A percentile compares a stretch with the other conserved stretches of the same genome.
Conservation (phyloP, 2,329 filamentous ascomycete genomes). For the Colletotrichum musicola region DNA sequence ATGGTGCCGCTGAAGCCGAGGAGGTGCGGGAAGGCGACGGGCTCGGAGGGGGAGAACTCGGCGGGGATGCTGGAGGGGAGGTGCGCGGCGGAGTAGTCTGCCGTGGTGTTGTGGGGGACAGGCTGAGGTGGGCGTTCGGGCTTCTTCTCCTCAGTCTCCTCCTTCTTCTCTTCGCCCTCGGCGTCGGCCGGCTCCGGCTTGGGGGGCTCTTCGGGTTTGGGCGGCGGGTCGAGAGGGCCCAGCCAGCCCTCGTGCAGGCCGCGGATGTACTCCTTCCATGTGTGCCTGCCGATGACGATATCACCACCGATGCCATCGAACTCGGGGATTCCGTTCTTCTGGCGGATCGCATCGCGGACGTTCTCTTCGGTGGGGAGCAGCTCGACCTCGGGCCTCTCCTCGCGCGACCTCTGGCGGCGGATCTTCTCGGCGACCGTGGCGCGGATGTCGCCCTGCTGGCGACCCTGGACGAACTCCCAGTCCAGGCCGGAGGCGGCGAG, state of each 20-base stretch:
- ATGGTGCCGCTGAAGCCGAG: constrained; percentile 94
- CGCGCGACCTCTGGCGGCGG: constrained; percentile 75
- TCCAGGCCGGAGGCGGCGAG: constrained; percentile 90
- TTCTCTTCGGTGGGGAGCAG: constrained; percentile 67
- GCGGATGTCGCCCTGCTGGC: constrained; percentile 91
- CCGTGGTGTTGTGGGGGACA: constrained; percentile 78
- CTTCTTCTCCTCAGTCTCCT: constrained; percentile 65
- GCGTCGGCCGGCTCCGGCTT: constrained; percentile 44
- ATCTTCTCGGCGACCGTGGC: constrained; percentile 89
- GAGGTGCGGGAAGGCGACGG: constrained; percentile 87
- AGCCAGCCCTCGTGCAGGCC: constrained; percentile 97
- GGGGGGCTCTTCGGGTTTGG: constrained; percentile 47
- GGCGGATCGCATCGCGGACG: constrained; percentile 72
- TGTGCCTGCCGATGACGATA: constrained; percentile 88
- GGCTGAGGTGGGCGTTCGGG: constrained; percentile 72
- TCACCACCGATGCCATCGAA: constrained; percentile 85
- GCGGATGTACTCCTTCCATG: constrained; percentile 97
- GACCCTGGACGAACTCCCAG: constrained; percentile 95
- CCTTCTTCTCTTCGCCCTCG: constrained; percentile 49
- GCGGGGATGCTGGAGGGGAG: constrained; percentile 76
- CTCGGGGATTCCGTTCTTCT: constrained; percentile 74
- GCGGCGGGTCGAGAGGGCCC: constrained; percentile 79
- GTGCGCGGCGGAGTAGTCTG: constrained; percentile 76
- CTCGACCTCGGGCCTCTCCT: constrained; percentile 64
- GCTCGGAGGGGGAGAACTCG: constrained; percentile 78